Conservation (phyloP, 306 rosid genomes). For the Ochetophila trinervis region DNA sequence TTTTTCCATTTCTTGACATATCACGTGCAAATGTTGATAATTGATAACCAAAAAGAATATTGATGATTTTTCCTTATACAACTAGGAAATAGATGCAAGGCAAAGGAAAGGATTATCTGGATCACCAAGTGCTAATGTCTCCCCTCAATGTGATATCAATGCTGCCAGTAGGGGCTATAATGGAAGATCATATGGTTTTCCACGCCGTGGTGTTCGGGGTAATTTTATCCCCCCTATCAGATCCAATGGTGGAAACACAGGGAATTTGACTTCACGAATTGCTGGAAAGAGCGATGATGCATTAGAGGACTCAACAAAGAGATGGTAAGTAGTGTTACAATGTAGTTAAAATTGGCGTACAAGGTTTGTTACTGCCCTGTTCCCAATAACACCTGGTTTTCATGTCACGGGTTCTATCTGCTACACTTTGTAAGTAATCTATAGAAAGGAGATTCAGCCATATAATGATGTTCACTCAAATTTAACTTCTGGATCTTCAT, state of each 20-base stretch:
- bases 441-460: not conserved
- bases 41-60: too few species aligned
- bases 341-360: not conserved
- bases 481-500: not conserved
- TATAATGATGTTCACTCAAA: slow-evolving; percentile 7
- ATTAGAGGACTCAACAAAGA: slow-evolving; percentile 76
- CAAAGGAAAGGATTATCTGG: slow-evolving; percentile 44
- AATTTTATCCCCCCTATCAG: slow-evolving; percentile 89
- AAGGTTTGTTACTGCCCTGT: not conserved
- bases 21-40: slow-evolving; percentile 2
- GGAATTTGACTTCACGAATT: slow-evolving; percentile 54
- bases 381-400: not conserved
- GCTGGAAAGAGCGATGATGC: slow-evolving; percentile 75
- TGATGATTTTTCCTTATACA: slow-evolving; percentile 2
- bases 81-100: slow-evolving; percentile 62
- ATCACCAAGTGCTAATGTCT: slow-evolving; percentile 53
- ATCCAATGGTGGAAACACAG: slow-evolving; percentile 58
- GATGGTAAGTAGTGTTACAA: slow-evolving; percentile 60
- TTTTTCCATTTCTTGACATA: not conserved
- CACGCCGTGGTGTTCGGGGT: slow-evolving; percentile 78
- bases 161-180: slow-evolving; percentile 46
- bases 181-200: slow-evolving; percentile 70
- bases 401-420: not conserved
- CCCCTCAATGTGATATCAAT: slow-evolving; percentile 49
- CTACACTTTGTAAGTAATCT: not conserved